Conservation (phyloP, 2,329 filamentous ascomycete species). For the Alternaria longipes region DNA sequence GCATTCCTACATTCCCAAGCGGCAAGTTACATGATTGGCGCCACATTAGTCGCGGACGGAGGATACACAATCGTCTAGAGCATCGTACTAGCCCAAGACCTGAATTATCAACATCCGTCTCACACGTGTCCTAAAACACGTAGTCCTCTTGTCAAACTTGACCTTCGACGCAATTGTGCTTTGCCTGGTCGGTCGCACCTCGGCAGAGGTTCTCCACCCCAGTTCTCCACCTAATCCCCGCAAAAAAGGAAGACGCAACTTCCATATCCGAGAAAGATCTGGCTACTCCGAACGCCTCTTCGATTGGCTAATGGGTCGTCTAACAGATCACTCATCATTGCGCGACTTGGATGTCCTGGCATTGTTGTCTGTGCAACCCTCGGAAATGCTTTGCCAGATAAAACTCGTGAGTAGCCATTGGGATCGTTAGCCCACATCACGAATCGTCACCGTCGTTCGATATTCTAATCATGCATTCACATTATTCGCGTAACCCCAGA, state of each 20-base stretch:
- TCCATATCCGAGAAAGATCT: not conserved
- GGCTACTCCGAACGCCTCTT: not conserved
- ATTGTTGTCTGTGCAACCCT: not conserved
- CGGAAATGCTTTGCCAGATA: conserved; percentile 31
- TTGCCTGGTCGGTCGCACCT: not conserved
- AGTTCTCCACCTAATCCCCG: not conserved
- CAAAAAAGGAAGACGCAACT: not conserved
- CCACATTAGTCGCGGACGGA: conserved; percentile 73
- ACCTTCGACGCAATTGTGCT: not conserved
- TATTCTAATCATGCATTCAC: not conserved
- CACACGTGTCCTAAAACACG: not conserved
- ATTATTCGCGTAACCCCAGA: conserved; percentile 1
- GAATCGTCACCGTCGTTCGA: conserved; percentile 11
- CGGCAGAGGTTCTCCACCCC: conserved; percentile 4
- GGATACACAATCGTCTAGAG: conserved; percentile 37
- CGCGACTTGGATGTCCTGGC: not conserved
- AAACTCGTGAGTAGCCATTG: conserved; percentile 8
- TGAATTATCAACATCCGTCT: not conserved
- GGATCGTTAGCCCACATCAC: conserved; percentile 10
- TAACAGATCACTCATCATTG: not conserved
- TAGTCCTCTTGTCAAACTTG: not conserved
- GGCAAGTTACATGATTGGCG: conserved; percentile 74
- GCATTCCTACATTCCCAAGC: conserved; percentile 77
- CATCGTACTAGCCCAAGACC: not conserved
- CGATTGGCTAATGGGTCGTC: not conserved